Base-by-base conservation (phyloP, 768 basidiomycete genomes). In the Suillus lakei region DNA sequence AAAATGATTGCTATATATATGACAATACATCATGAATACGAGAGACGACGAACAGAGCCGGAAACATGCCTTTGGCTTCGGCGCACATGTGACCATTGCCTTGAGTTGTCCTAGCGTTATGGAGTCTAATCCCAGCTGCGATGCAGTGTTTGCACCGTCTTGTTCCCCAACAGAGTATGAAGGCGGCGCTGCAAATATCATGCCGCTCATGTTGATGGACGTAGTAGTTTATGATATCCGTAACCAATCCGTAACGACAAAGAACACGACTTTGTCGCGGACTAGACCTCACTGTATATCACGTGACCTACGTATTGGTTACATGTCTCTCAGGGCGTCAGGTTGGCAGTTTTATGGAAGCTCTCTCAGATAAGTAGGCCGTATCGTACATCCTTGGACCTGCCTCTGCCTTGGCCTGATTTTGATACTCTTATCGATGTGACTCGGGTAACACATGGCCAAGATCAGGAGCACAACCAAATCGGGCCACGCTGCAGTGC, bases 61-160 rank as follows among this genome's bases (percentile, higher is more conserved):
- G 36, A 61, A 56, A 72, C 82, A 66, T 78, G 86, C 91, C 88
- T 91, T 93, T 64, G 91, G 91, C 77, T 91, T 92, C 46, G 89
- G 88, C 23, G 80, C 87, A 23, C 89, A 82, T 51, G 78, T 82
- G 61, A 91, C 90, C 82, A 92, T 86, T 54, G 87, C 85, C 76
- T 87, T 91, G 64, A 93, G 85, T 78, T 94, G 92, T 41, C 91
- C 92, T 38, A 94, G 85, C 10, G 89, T 92, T 71, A 93, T 92
- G 21, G 91, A 92, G 74, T 91, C 90, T 38, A 87, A 80, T 1
- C 83, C 83, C 48, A 78, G 81, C 71, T 80, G 82, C 71, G 78
- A 76, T 68, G 71, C 70, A 59, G 53, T 70, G 69, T 65, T 70
- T 32, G 18, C n/a, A 46, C 67, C 67, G 60, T 78, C 79, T 69